A percentile compares a stretch with the other conserved stretches of the same genome.
phyloP scores from a whole-genome alignment of 2,329 filamentous ascomycete species.

The Zymoseptoria tritici region DNA sequence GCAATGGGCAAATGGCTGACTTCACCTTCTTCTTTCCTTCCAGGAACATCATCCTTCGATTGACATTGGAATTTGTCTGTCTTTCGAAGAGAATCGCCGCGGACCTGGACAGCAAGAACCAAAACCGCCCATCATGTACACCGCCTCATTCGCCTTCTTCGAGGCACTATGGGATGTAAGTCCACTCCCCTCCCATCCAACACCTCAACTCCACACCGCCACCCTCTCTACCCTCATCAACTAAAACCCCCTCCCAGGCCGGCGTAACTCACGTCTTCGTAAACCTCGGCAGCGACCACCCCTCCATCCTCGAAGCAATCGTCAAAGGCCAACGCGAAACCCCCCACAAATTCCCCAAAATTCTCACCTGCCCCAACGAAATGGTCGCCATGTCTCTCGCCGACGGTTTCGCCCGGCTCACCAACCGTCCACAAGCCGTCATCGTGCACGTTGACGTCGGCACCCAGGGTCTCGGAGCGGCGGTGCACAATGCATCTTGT shows the following conservation, averaged over 20 bases:
- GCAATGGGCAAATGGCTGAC: neutral
- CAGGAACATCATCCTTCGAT: neutral
- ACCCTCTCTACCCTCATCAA: neutral
- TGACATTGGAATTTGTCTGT: neutral
- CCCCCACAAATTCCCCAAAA: constrained; percentile 57
- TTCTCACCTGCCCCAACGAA: constrained; percentile 77
- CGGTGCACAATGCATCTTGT: constrained; percentile 70
- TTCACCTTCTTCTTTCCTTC: neutral
- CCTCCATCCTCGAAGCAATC: constrained; percentile 72
- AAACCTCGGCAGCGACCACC: constrained; percentile 65
- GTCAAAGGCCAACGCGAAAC: constrained; percentile 65
- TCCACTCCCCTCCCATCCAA: neutral
- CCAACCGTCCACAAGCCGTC: constrained; percentile 65
- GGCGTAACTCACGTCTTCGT: constrained; percentile 56
- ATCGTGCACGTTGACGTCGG: constrained; percentile 78
- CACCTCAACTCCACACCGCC: neutral
- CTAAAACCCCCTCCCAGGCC: constrained; percentile 30
- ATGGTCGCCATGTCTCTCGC: constrained; percentile 76
- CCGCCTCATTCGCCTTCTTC: constrained; percentile 73
- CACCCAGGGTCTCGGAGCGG: constrained; percentile 69
- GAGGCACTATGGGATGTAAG: constrained; percentile 66
- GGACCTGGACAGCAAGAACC: neutral
- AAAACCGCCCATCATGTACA: constrained; percentile 43
- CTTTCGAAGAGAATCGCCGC: neutral
- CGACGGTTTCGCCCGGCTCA: constrained; percentile 68